Base-by-base conservation (phyloP, 306 rosid genomes). In the Amphicarpaea edgeworthii region DNA sequence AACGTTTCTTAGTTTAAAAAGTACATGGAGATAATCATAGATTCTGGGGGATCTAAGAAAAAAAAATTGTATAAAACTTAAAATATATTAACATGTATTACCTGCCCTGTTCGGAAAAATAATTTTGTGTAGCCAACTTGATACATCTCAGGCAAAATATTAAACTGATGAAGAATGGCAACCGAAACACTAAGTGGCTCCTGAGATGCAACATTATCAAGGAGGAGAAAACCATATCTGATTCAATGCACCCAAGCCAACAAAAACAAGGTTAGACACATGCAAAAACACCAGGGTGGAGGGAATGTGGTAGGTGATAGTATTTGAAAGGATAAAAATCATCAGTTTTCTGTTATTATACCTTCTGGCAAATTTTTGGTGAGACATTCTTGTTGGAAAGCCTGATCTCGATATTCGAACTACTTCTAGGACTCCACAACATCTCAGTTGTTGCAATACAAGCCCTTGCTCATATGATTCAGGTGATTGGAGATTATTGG, bases 61-160 rank as follows among this genome's bases (percentile, higher is more conserved):
- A 10, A n/a, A 14, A 26, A 32, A 3, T 7, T 60, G 40, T 26
- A 58, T 30, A 15, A 14, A 60, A 15, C 51, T 55, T 10, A 11
- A 70, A 47, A 43, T 28, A 63, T 42, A 40, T 34, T 34, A 9
- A 8, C 16, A 28, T 30, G 3, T 11, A 74, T 81, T 88, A 93
- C 98, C 98, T 93, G 98, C 77, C 98, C 98, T 43, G 98, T 87
- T 78, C 98, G 91, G 87, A 93, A 93, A 81, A 93, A 93, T 81
- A 93, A 83, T 78, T 93, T 93, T 66, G 98, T 93, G 85, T 86
- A 91, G 87, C 98, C 98, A 79, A 93, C 98, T 89, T 93, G 98
- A 84, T 89, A 93, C 98, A 93, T 90, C 70, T 93, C 98, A 16
- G 97, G 98, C 83, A 93, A 82, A 74, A 93, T 91, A 78, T 86